Evolutionary conservation across 257 asterid species (phyloP).

Genomic region (Solanum dulcamara): DNA sequence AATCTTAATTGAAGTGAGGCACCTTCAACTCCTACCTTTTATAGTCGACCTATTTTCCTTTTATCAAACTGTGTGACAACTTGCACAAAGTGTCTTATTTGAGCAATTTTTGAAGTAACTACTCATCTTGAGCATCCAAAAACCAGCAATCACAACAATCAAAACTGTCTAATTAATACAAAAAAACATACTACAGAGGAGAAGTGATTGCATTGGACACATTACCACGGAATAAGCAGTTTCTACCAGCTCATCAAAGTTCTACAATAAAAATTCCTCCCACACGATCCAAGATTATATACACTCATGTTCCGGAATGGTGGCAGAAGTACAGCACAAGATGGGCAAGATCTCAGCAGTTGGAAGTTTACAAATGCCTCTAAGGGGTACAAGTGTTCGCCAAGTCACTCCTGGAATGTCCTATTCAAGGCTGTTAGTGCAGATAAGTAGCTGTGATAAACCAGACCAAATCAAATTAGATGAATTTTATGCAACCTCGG

Average conservation of each 20-base stretch:
- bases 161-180: not conserved
- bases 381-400: not conserved
- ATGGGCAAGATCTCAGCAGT: conserved; percentile 8
- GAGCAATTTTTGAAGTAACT: too few relatives aligned
- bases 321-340: conserved; percentile 1
- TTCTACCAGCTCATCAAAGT: not conserved
- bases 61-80: too few relatives aligned
- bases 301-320: conserved; percentile 16
- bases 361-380: conserved; percentile 20
- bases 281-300: not conserved
- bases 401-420: conserved; percentile 8
- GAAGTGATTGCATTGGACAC: not conserved
- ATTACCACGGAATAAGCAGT: not conserved
- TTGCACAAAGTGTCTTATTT: too few relatives aligned
- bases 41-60: too few relatives aligned
- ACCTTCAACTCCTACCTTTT: too few relatives aligned
- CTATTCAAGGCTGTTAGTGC: conserved; percentile 15
- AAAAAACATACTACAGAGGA: not conserved
- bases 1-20: too few relatives aligned
- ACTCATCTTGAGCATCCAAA: too few relatives aligned
- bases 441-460: conserved; percentile 18
- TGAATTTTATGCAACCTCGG: not conserved
- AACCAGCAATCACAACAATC: not conserved
- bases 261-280: conserved; percentile 1
- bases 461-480: conserved; percentile 33